Conservation (phyloP, 768 basidiomycete genomes). For the Leccinum incarnatum region DNA sequence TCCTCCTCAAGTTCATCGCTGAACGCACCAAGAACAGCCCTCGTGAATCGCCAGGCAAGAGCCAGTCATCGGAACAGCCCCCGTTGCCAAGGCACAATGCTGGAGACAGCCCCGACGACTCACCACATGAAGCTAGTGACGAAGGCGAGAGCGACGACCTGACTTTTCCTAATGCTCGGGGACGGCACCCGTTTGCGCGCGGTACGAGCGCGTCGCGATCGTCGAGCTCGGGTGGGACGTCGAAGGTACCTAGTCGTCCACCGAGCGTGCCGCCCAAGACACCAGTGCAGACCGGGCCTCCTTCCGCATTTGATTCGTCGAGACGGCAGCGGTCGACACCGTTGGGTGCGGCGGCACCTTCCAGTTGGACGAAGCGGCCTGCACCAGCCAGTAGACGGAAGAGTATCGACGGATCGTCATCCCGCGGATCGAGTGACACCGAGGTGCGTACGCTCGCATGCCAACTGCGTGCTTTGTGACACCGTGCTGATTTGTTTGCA, state of each 20-base stretch:
- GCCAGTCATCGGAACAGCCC: constrained; percentile 9
- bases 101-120: constrained; percentile 32
- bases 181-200: constrained; percentile 33
- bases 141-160: constrained; percentile 36
- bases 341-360: constrained; percentile 55
- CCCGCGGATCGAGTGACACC: constrained; percentile 57
- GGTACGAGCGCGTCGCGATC: constrained; percentile 44
- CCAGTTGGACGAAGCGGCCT: constrained; percentile 74
- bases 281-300: constrained; percentile 36
- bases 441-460: constrained; percentile 49
- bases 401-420: constrained; percentile 62
- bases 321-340: constrained; percentile 72
- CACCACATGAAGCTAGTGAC: constrained; percentile 34
- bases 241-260: constrained; percentile 45
- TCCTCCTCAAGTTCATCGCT: constrained; percentile 64
- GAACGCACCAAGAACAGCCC: constrained; percentile 47
- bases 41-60: constrained; percentile 27
- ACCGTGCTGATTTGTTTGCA: constrained; percentile 9
- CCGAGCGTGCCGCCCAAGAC: constrained; percentile 59
- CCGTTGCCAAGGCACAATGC: constrained; percentile 8
- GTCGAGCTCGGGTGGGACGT: constrained; percentile 53
- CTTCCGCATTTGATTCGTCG: constrained; percentile 68
- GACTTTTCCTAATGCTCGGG: constrained; percentile 36
- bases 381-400: constrained; percentile 64
- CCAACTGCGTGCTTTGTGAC: not conserved